Evolutionary conservation across 2,329 filamentous ascomycete species (phyloP), one percentile per base, ranked within the genome.

Genomic region (Talaromyces sp.): DNA sequence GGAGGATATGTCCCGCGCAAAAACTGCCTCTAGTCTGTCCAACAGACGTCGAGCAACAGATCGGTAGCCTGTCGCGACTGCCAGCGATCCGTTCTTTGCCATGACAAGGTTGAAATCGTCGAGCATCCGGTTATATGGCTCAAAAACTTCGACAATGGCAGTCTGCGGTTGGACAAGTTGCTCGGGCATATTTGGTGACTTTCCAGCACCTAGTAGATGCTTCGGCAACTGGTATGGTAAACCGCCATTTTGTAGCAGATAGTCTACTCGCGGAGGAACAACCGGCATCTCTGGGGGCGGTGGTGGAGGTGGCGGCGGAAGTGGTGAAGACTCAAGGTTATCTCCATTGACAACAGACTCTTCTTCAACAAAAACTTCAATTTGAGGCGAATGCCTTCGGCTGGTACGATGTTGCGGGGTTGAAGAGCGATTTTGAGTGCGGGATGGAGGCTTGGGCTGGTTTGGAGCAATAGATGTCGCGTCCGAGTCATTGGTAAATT

Each of bases 11-110:
- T 98, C 93, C 62, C 95, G 84, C 2, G 92, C 93, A 75, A 99
- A 98, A 9, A 99, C 92, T 60, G 93, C 91, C 72, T 97, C 93
- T 4, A 99, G 81, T 41, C 95, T 86, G 75, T 99, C 93, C 5
- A 98, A 83, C 26, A 98, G 78, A 56, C 93, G 86, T 5, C 95
- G 87, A 3, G 95, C 95, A n/a, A 98, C 90, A 0, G 93, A 97
- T 58, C 91, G 87, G 73, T 98, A 96, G 6, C 95, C 95, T 0
- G 93, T 98, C 17, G 95, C 95, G 1, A 98, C 95, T 2, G 95
- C 95, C 5, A 99, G 80, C 0, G 93, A 98, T 3, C 95, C 95
- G 67, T 89, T 91, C 64, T 89, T 92, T 49, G 83, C 80, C 64
- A 98, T 82, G 4, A 99, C 93, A 3, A 85, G 83, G 64, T 89